phyloP scores from a whole-genome alignment of 148 eudicot species.

The Vaccinium corymbosum region DNA sequence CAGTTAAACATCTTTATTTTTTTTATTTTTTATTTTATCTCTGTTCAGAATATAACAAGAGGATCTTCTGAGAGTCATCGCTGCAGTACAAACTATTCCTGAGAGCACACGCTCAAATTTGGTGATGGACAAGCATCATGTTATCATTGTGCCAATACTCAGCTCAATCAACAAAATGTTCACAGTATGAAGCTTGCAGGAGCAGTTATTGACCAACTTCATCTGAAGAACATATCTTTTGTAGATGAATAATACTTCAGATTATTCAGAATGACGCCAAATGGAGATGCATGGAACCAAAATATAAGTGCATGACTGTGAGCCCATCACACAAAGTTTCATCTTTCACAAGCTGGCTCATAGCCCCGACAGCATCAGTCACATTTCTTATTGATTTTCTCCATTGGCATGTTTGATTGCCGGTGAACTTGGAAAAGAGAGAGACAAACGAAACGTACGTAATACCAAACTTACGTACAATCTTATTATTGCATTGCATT shows the following conservation, averaged over 20 bases:
- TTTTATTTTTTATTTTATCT: too few relatives aligned
- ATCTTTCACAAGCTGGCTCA: conserved; percentile 1
- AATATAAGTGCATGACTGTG: neutral
- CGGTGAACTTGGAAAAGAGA: too few relatives aligned
- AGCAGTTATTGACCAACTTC: neutral
- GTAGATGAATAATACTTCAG: neutral
- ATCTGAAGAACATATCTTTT: neutral
- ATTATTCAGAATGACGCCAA: neutral
- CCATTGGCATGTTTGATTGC: neutral
- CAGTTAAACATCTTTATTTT: neutral
- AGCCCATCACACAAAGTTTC: neutral
- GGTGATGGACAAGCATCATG: neutral
- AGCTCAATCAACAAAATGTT: neutral
- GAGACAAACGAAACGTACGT: too few relatives aligned
- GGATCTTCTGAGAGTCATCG: neutral
- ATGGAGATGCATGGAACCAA: conserved; percentile 9
- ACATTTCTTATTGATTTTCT: neutral
- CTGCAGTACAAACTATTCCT: neutral
- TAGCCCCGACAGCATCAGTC: neutral
- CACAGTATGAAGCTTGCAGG: neutral
- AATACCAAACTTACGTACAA: too few relatives aligned
- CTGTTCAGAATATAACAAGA: neutral
- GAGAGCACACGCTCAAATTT: neutral
- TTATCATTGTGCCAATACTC: neutral
- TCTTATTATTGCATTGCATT: too few relatives aligned